Conservation (phyloP, 176 grass and related monocot species). For the sorghum (Sorghum bicolor) region DNA sequence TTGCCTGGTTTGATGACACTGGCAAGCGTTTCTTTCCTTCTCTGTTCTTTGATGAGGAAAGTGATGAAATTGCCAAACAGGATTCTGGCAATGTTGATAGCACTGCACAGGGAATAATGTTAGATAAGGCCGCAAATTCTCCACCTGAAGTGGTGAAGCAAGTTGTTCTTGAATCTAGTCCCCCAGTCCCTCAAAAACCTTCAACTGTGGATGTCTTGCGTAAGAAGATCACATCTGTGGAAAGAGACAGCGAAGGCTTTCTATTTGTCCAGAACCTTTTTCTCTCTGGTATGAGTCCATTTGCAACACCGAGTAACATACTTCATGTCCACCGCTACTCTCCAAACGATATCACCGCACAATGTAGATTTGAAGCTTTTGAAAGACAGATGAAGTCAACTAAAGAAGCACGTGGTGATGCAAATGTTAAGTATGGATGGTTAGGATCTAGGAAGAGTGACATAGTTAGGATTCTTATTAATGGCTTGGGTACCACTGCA, state of each 20-base stretch:
- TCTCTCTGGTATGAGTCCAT: conserved; percentile 72
- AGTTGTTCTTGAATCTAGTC: conserved; percentile 54
- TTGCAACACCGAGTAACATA: conserved; percentile 53
- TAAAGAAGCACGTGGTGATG: conserved; percentile 54
- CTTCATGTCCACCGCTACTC: conserved; percentile 62
- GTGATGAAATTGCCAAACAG: conserved; percentile 5
- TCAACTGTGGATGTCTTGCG: conserved; percentile 49
- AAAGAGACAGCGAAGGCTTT: conserved; percentile 56
- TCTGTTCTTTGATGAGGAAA: conserved; percentile 57
- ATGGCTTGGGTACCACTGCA: conserved; percentile 55
- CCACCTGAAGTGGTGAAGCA: conserved; percentile 59
- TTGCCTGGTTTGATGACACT: conserved; percentile 71
- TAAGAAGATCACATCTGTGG: conserved; percentile 62
- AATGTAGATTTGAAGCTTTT: conserved; percentile 65
- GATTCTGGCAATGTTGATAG: conserved; percentile 15
- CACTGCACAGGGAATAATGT: conserved; percentile 33
- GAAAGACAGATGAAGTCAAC: conserved; percentile 64
- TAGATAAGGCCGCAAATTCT: conserved; percentile 31
- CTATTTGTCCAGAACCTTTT: conserved; percentile 54
- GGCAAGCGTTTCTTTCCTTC: conserved; percentile 61
- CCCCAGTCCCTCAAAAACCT: conserved; percentile 32
- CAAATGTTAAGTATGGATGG: conserved; percentile 69
- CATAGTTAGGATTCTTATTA: conserved; percentile 70
- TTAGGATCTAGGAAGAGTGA: conserved; percentile 71
- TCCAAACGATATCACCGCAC: conserved; percentile 60